A percentile compares a stretch with the other conserved stretches of the same genome.
Evolutionary conservation across 2,329 filamentous ascomycete genomes (phyloP).

Genomic region (Fusarium longipes): DNA sequence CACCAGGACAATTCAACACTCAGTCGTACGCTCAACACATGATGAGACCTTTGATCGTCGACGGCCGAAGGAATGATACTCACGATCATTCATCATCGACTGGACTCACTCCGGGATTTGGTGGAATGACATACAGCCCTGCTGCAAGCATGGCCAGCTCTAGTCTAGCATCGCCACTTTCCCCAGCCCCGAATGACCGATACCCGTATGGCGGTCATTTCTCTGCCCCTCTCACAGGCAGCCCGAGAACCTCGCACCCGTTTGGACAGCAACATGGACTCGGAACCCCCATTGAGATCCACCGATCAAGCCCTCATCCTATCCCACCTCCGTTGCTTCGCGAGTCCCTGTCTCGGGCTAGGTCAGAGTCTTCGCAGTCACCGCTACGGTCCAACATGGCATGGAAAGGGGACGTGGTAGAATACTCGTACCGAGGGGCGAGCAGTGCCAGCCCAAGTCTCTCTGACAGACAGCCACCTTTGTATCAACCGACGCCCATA

Average conservation of each 20-base stretch:
- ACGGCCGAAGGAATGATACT: constrained; percentile 71
- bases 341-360: constrained; percentile 66
- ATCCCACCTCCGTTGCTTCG: constrained; percentile 69
- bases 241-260: constrained; percentile 63
- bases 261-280: constrained; percentile 63
- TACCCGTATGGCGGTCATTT: constrained; percentile 64
- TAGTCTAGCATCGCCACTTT: constrained; percentile 69
- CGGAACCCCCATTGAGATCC: constrained; percentile 59
- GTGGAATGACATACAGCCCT: constrained; percentile 72
- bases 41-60: constrained; percentile 75
- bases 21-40: constrained; percentile 69
- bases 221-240: constrained; percentile 59
- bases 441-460: constrained; percentile 60
- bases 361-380: constrained; percentile 69
- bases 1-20: constrained; percentile 60
- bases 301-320: constrained; percentile 60
- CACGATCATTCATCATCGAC: constrained; percentile 76
- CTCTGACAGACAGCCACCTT: constrained; percentile 59
- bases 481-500: constrained; percentile 64
- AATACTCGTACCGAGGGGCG: constrained; percentile 64
- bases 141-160: constrained; percentile 61
- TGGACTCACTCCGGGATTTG: constrained; percentile 74
- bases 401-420: constrained; percentile 70
- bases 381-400: constrained; percentile 70
- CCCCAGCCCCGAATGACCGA: constrained; percentile 64